Evolutionary conservation across 306 rosid genomes (phyloP).

Genomic region (Acacia melanoxylon): DNA sequence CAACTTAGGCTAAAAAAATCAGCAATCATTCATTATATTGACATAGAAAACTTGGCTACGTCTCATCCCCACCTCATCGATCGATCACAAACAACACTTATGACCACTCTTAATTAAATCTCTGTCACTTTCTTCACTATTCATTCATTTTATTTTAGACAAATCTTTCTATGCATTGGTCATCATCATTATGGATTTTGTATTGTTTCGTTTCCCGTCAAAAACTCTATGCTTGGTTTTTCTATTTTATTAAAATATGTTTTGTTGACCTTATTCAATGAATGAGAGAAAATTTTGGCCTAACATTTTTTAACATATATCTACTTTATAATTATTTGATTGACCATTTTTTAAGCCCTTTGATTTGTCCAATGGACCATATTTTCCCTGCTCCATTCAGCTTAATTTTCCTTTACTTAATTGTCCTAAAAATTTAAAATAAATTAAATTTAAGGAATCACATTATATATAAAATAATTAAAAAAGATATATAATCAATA

Average conservation of each 20-base stretch:
- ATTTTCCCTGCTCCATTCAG: neutral
- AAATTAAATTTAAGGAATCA: neutral
- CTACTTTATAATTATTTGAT: neutral
- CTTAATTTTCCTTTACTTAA: neutral
- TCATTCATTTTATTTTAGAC: neutral
- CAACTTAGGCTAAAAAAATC: slow-evolving; percentile 3
- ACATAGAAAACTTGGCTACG: neutral
- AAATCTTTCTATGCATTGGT: neutral
- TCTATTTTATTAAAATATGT: neutral
- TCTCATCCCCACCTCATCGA: neutral
- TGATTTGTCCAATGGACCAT: neutral
- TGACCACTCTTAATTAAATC: neutral
- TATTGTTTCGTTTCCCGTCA: neutral
- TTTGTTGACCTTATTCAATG: neutral
- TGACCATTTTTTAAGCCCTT: neutral
- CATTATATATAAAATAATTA: neutral
- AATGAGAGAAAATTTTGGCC: neutral
- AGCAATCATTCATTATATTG: slow-evolving; percentile 31
- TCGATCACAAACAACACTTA: neutral
- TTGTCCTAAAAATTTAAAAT: neutral
- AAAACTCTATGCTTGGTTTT: neutral
- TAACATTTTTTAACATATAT: neutral
- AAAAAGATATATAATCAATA: neutral
- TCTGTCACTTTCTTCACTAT: neutral
- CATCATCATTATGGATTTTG: neutral